These are phyloP conservation scores for Pneumocystis wakefieldiae DNA, from an alignment of 1,139 yeast species.

Conservation along the genomic window DNA sequence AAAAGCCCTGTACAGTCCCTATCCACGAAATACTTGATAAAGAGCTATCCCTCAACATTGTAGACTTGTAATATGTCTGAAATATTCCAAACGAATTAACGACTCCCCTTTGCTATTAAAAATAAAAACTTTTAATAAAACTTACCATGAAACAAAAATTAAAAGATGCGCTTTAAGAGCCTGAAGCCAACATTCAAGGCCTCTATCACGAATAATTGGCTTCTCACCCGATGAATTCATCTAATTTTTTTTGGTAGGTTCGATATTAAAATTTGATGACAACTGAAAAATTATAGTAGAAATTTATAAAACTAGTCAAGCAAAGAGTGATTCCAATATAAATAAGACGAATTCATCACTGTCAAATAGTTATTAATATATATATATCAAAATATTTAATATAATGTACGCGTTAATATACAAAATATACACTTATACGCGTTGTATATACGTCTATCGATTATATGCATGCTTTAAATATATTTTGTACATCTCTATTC, in stretches of 20 bases:
- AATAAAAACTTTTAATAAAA: constrained; percentile 13
- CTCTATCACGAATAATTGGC: constrained; percentile 43
- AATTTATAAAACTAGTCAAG: too few relatives aligned
- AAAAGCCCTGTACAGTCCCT: constrained; percentile 41
- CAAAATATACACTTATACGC: too few relatives aligned
- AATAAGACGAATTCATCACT: too few relatives aligned
- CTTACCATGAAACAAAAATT: constrained; percentile 18
- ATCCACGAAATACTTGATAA: constrained; percentile 47
- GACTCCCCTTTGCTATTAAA: not conserved
- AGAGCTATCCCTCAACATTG: constrained; percentile 31
- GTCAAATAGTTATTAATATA: too few relatives aligned
- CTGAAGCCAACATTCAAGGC: constrained; percentile 31
- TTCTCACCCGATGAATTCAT: constrained; percentile 19
- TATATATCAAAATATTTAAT: too few relatives aligned
- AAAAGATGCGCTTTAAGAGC: constrained; percentile 19
- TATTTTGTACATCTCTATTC: too few relatives aligned
- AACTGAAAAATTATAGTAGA: too few relatives aligned
- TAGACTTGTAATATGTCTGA: constrained; percentile 39
- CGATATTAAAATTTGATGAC: not conserved
- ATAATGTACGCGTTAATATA: too few relatives aligned
- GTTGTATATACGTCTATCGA: too few relatives aligned
- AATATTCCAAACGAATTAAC: constrained; percentile 22
- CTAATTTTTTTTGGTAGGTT: not conserved
- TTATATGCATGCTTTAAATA: too few relatives aligned
- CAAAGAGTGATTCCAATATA: too few relatives aligned